Conservation (phyloP, 1,139 yeast species). For the Saccharomyces hybrid region DNA sequence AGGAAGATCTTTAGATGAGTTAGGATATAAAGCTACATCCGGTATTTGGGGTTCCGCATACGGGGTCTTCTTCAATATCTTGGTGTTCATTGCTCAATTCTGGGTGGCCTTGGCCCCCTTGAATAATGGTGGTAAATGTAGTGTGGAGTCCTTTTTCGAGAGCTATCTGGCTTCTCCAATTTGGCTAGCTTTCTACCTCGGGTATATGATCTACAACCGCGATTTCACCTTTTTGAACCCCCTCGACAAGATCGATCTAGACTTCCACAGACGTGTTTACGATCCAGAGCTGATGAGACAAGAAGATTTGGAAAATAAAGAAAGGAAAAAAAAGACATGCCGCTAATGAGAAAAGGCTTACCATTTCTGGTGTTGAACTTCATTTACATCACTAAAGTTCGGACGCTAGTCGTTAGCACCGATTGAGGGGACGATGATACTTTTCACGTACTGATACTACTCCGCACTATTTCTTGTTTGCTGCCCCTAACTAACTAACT, state of each 20-base stretch:
- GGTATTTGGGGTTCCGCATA: constrained; percentile 64
- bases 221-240: constrained; percentile 44
- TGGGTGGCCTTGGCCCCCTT: constrained; percentile 22
- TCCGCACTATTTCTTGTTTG: background rate
- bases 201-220: constrained; percentile 47
- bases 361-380: constrained; percentile 13
- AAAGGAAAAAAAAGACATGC: constrained; percentile 9
- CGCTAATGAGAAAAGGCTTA: constrained; percentile 6
- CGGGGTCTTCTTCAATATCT: constrained; percentile 54
- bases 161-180: constrained; percentile 55
- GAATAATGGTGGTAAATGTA: constrained; percentile 23
- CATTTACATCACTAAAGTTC: background rate
- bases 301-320: constrained; percentile 43
- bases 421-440: background rate
- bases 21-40: constrained; percentile 58
- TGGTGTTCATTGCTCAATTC: constrained; percentile 61
- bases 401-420: background rate
- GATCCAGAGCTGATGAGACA: constrained; percentile 60
- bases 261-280: constrained; percentile 60
- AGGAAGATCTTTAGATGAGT: constrained; percentile 57
- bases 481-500: background rate
- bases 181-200: constrained; percentile 42
- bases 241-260: constrained; percentile 49
- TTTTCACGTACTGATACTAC: background rate
- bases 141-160: constrained; percentile 47